Evolutionary conservation across 2,329 filamentous ascomycete genomes (phyloP), one percentile per base, ranked within the genome.

Genomic region (Diplodia scrobiculata): DNA sequence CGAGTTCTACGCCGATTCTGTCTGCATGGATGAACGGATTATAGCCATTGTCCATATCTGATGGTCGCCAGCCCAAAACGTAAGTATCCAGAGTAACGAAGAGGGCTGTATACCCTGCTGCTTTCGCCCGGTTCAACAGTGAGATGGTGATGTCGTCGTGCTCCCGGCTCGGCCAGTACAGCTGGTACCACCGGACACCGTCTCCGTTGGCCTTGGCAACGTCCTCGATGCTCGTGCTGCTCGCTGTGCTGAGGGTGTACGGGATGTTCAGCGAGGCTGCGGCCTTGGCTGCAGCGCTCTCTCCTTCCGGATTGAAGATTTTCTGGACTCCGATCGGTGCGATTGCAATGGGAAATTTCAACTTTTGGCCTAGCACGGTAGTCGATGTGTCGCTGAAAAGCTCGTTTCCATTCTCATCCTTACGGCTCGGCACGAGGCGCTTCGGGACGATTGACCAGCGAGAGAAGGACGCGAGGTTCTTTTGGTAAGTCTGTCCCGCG

Each of bases 21-120:
- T 73, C 71, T 1, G 60, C 48, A 10, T 54, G 60, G 13, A 64
- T 41, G 69, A 90, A 89, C 0, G 87, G 84, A 0, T 86, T 71
- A 70, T 86, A 89, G 0, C 80, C 84, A 14, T 82, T 81, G 69
- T 91, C 88, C 4, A 91, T 81, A 72, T 91, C 89, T 0, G 80
- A 81, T 0, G 89, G 89, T 45, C 90, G 81, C 89, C 89, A 92
- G 0, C 84, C 84, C 41, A 92, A 80, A 13, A 83, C 83, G 76
- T 86, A 90, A 0, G 89, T 91, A 74, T 92, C 90, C 0, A 91
- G 80, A 0, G 90, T 92, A 0, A 92, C 87, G 6, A 92, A 84
- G 0, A 92, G 80, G 0, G 87, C 87, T 38, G 81, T 82, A 76
- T 83, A 92, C 0, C 89, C 89, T 36, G 80, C 83, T 0, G 77